These are phyloP conservation scores for Bocquillonia castaneifolia DNA, from an alignment of 441 rosid genomes.

Conservation along the genomic window DNA sequence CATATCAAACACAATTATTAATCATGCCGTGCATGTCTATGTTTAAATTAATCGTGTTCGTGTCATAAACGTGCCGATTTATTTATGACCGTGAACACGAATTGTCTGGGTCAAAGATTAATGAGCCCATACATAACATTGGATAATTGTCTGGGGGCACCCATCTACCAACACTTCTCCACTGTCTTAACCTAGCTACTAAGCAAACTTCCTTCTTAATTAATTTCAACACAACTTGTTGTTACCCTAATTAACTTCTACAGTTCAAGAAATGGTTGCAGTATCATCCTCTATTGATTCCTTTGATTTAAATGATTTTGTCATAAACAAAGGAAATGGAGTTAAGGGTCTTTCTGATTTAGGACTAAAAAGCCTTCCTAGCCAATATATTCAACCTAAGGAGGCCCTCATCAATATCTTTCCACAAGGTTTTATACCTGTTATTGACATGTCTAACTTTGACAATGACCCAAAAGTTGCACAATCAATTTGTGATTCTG, in stretches of 20 bases:
- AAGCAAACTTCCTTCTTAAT: no score
- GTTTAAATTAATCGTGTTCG: no score
- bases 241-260: neutral
- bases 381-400: constrained; percentile 28
- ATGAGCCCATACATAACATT: no score
- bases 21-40: no score
- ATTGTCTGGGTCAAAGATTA: no score
- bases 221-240: no score
- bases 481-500: constrained; percentile 29
- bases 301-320: constrained; percentile 23
- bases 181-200: no score
- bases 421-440: constrained; percentile 24
- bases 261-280: constrained; percentile 21
- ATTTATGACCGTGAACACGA: no score
- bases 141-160: no score
- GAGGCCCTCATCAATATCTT: constrained; percentile 17
- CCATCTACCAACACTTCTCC: no score
- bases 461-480: constrained; percentile 19
- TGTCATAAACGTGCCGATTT: no score
- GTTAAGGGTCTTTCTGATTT: constrained; percentile 40
- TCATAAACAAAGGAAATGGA: constrained; percentile 35
- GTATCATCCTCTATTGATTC: neutral
- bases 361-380: constrained; percentile 32
- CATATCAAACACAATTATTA: no score
- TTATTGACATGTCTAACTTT: constrained; percentile 33